Percentiles rank a stretch among this genome's conserved stretches.
Conservation (phyloP, 2,329 filamentous ascomycete genomes). For the Cadophora sp. region DNA sequence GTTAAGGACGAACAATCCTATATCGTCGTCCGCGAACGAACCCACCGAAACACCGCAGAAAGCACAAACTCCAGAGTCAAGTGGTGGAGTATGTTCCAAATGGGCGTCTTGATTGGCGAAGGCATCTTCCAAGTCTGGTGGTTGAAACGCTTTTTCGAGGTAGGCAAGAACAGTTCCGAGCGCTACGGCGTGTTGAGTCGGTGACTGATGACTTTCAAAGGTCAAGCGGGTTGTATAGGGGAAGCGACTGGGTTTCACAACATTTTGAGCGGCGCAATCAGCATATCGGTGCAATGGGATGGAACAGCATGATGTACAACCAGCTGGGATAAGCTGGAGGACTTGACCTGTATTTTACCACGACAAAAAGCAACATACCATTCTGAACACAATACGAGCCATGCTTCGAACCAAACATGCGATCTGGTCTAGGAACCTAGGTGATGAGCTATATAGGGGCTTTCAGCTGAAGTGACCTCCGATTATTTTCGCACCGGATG, state of each 20-base stretch:
- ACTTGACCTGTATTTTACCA: slow-evolving; percentile 27
- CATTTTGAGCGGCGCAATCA: slow-evolving; percentile 36
- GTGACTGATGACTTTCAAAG: slow-evolving; percentile 44
- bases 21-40: slow-evolving; percentile 93
- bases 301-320: slow-evolving; percentile 28
- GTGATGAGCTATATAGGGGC: background rate
- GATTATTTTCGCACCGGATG: background rate
- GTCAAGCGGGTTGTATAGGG: slow-evolving; percentile 70
- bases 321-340: slow-evolving; percentile 11
- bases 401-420: background rate
- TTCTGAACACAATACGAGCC: slow-evolving; percentile 5
- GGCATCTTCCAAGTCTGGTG: slow-evolving; percentile 99
- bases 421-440: background rate
- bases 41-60: slow-evolving; percentile 97
- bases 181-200: slow-evolving; percentile 42
- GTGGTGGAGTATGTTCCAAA: slow-evolving; percentile 99
- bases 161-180: slow-evolving; percentile 47
- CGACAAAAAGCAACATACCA: slow-evolving; percentile 18
- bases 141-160: slow-evolving; percentile 97
- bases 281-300: slow-evolving; percentile 25
- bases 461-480: background rate
- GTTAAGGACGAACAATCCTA: slow-evolving; percentile 99
- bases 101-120: slow-evolving; percentile 86
- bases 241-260: slow-evolving; percentile 28
- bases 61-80: slow-evolving; percentile 97